Evolutionary conservation across 164 flowering plant species (phyloP), one percentile per base, ranked within the genome.

Genomic region (Malania oleifera): DNA sequence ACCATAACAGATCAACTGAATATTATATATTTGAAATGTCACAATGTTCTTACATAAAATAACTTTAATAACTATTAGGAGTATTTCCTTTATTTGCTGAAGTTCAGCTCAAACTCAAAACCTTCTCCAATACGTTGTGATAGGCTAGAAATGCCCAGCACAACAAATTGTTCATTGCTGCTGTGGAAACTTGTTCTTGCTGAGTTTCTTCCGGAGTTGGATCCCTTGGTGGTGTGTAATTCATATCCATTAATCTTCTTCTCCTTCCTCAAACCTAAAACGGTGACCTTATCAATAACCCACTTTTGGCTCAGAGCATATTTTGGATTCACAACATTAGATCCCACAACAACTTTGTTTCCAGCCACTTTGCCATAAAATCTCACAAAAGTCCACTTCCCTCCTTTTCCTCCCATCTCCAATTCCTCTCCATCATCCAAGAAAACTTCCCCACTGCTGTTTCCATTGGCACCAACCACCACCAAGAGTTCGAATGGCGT

Each of bases 381-480:
- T 17, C 34, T 80, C 44, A 84, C 82, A 0, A 73, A 44, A 46
- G 72, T 87, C 89, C 95, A 87, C 0, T 41, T 69, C 12, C 78
- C 80, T 37, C 75, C 81, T 2, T 47, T 60, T 3, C 61, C 77
- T 29, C 86, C 89, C 78, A 86, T 79, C 37, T 80, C 79, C 31
- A 82, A 51, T 25, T 69, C 75, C 58, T 80, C 87, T 7, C 90
- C 97, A 47, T 90, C 81, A 60, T 87, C 97, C 72, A 87, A 63
- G 71, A 84, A 90, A 11, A 85, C 74, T 54, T 85, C 74, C 5
- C 97, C 97, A 0, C 66, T 66, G 51, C 78, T 70, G 7, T 61
- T 66, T 7, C 57, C 84, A 3, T 7, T 54, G 7, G 48, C 40
- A 54, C 78, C 70, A 6, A 75, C 51, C 0, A 66, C 84, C 35